Conservation (phyloP, 169 alveolate genomes). For the Plasmodium vinckei region DNA sequence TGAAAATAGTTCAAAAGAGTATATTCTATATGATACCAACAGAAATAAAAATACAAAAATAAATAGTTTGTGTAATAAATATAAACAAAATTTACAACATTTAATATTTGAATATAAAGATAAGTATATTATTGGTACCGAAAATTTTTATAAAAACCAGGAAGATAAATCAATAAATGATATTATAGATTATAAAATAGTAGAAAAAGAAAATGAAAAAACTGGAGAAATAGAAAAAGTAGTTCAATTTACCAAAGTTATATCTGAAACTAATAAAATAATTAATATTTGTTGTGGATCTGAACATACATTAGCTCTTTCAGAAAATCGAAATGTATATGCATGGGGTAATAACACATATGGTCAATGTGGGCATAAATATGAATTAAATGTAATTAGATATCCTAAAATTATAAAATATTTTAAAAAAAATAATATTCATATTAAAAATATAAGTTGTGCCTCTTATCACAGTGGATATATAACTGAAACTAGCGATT, state of each 20-base stretch:
- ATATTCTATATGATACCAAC: too few species aligned
- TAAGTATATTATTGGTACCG: conserved; percentile 21
- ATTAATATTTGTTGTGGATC: conserved; percentile 75
- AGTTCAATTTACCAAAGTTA: conserved; percentile 64
- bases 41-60: too few species aligned
- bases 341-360: conserved; percentile 83
- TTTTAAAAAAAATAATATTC: conserved; percentile 66
- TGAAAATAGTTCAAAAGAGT: too few species aligned
- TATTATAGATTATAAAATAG: conserved; percentile 53
- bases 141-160: neutral
- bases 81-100: conserved; percentile 34
- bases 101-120: conserved; percentile 55
- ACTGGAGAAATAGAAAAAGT: conserved; percentile 44
- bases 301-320: conserved; percentile 81
- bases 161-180: conserved; percentile 13
- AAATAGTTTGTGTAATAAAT: neutral
- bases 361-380: conserved; percentile 75
- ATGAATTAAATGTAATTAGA: conserved; percentile 61
- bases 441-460: conserved; percentile 51
- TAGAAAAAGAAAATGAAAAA: conserved; percentile 33
- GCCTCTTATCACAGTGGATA: conserved; percentile 77
- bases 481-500: conserved; percentile 40
- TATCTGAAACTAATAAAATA: conserved; percentile 76
- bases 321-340: conserved; percentile 85
- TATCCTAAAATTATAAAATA: conserved; percentile 70